These are phyloP conservation scores for Trypanosoma theileri DNA, from an alignment of 208 protist species.

Conservation along the genomic window DNA sequence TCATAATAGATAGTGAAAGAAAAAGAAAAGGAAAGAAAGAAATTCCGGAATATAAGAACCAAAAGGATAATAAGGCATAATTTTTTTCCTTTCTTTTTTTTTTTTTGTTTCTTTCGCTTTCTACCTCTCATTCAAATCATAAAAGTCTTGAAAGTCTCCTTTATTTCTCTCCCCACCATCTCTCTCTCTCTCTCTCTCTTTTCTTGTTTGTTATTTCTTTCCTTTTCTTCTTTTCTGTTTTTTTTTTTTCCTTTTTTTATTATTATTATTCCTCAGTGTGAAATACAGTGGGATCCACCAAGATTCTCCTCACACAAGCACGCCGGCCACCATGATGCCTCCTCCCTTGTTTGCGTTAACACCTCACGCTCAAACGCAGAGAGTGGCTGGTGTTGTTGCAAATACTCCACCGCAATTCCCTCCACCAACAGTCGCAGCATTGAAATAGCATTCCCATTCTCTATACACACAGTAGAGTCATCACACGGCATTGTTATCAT, in stretches of 20 bases:
- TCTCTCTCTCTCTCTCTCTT: too few relatives aligned
- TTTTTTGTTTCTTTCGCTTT: background rate
- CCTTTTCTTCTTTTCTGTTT: background rate
- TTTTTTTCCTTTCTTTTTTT: background rate
- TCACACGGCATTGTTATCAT: too few relatives aligned
- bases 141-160: background rate
- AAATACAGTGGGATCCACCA: background rate
- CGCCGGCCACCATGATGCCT: slow-evolving; percentile 12
- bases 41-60: too few relatives aligned
- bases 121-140: background rate
- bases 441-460: background rate
- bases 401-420: slow-evolving; percentile 29
- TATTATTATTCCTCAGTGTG: background rate
- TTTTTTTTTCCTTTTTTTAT: background rate
- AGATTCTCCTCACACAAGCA: slow-evolving; percentile 8
- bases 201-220: background rate
- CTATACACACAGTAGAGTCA: background rate
- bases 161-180: too few relatives aligned
- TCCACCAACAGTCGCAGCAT: slow-evolving; percentile 30
- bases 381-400: slow-evolving; percentile 25
- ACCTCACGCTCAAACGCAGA: slow-evolving; percentile 22
- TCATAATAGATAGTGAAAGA: background rate
- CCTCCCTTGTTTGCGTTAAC: background rate
- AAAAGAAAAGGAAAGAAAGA: background rate
- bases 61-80: too few relatives aligned